Percentiles rank a stretch among this genome's conserved stretches.
Evolutionary conservation across 2,329 filamentous ascomycete genomes (phyloP).

Genomic region (Cucurbitaria berberidis): DNA sequence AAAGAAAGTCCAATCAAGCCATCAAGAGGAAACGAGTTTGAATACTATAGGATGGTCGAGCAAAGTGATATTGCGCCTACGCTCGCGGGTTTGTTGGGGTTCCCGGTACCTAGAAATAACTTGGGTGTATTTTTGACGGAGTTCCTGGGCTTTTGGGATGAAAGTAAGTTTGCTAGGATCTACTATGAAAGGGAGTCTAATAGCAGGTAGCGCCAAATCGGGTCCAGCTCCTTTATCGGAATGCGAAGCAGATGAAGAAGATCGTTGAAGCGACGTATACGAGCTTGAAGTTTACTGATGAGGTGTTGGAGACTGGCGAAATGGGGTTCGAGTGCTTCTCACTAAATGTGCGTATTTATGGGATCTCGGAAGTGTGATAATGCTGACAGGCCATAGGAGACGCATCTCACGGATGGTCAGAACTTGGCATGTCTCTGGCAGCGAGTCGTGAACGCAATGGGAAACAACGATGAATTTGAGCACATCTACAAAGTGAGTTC

Average conservation of each 20-base stretch:
- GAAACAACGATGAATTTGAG: constrained; percentile 13
- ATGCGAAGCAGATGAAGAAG: constrained; percentile 78
- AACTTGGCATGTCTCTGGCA: constrained; percentile 74
- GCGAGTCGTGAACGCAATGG: constrained; percentile 26
- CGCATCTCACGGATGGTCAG: constrained; percentile 31
- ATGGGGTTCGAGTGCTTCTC: constrained; percentile 17
- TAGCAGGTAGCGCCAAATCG: constrained; percentile 55
- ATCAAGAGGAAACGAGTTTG: constrained; percentile 66
- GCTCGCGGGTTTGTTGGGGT: constrained; percentile 81
- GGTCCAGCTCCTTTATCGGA: constrained; percentile 73
- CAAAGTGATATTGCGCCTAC: constrained; percentile 95
- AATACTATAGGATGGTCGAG: constrained; percentile 84
- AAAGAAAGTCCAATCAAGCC: constrained; percentile 62
- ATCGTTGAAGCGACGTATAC: constrained; percentile 78
- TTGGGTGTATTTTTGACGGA: constrained; percentile 83
- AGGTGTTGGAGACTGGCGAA: constrained; percentile 10
- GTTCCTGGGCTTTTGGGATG: constrained; percentile 77
- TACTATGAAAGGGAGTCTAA: constrained; percentile 28
- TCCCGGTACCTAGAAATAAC: constrained; percentile 89
- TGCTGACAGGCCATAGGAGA: constrained; percentile 5
- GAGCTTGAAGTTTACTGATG: constrained; percentile 56
- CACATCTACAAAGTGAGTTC: constrained; percentile 54
- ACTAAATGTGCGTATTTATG: constrained; percentile 7
- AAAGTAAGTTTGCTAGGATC: constrained; percentile 62
- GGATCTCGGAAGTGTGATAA: neutral